Evolutionary conservation across 768 basidiomycete genomes (phyloP).

Genomic region (Boletus rubescentipes): DNA sequence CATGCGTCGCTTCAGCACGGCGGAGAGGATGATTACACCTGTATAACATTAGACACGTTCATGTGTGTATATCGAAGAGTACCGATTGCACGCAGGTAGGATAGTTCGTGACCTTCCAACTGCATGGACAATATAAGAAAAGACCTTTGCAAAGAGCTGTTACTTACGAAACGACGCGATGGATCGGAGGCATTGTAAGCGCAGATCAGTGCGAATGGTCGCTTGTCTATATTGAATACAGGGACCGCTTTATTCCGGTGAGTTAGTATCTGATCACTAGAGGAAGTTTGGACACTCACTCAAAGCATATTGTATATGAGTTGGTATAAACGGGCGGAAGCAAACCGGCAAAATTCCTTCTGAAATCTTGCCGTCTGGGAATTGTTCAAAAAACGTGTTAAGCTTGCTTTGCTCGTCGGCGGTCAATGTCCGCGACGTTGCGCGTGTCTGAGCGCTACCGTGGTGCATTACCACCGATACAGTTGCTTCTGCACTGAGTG

Average conservation of each 20-base stretch:
- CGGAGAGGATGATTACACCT: constrained; percentile 91
- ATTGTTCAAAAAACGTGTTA: constrained; percentile 71
- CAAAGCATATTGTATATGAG: constrained; percentile 82
- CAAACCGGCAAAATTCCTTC: constrained; percentile 85
- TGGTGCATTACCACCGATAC: constrained; percentile 71
- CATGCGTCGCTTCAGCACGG: constrained; percentile 90
- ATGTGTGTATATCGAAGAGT: neutral
- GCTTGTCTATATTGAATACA: constrained; percentile 90
- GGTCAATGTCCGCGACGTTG: constrained; percentile 55
- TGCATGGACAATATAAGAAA: constrained; percentile 30
- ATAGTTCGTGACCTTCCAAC: constrained; percentile 88
- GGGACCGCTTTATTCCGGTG: constrained; percentile 65
- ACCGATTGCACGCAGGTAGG: constrained; percentile 91
- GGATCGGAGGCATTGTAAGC: constrained; percentile 87
- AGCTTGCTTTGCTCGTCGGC: constrained; percentile 74
- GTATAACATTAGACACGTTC: constrained; percentile 3
- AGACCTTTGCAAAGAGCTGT: neutral
- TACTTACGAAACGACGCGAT: constrained; percentile 72
- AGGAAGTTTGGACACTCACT: constrained; percentile 47
- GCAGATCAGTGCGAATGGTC: constrained; percentile 87
- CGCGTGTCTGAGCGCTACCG: constrained; percentile 54
- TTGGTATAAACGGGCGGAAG: constrained; percentile 79
- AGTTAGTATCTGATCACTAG: constrained; percentile 3
- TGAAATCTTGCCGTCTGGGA: constrained; percentile 84
- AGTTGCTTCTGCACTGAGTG: constrained; percentile 55